These are phyloP conservation scores for Fraxinus cuspidata DNA, from an alignment of 257 asterid genomes.

Conservation along the genomic window DNA sequence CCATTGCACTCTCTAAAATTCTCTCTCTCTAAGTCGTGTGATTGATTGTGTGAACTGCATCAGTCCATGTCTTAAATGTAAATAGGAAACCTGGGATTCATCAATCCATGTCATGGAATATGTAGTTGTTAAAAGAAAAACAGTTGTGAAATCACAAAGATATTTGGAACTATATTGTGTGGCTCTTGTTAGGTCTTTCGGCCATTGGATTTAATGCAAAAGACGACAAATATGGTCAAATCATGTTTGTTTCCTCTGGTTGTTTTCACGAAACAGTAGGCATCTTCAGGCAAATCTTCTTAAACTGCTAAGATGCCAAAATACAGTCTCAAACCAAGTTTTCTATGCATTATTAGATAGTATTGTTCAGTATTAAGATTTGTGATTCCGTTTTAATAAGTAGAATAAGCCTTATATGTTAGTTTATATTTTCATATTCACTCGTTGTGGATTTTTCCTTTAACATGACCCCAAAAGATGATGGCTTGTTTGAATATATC, in stretches of 20 bases:
- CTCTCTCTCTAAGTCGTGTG: not conserved
- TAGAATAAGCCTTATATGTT: too few species aligned
- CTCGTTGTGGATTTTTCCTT: too few species aligned
- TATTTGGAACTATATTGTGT: not conserved
- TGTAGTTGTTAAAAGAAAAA: not conserved
- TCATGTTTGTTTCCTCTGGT: not conserved
- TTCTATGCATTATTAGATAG: too few species aligned
- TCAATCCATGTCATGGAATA: not conserved
- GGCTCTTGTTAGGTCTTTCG: not conserved
- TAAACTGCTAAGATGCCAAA: not conserved
- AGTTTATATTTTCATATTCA: too few species aligned
- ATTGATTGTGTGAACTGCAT: too few species aligned
- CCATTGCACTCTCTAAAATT: slow-evolving; percentile 14
- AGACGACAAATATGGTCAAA: not conserved
- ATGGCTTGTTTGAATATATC: too few species aligned
- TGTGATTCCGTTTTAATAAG: too few species aligned
- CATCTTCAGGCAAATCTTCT: not conserved
- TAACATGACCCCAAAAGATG: too few species aligned
- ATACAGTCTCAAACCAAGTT: not conserved
- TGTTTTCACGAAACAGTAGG: not conserved
- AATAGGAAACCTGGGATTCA: slow-evolving; percentile 3
- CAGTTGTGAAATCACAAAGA: not conserved
- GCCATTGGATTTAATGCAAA: not conserved
- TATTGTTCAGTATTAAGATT: too few species aligned
- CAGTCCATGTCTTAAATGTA: not conserved